phyloP scores from a whole-genome alignment of 2,329 filamentous ascomycete genomes.

The Phoma sp. region DNA sequence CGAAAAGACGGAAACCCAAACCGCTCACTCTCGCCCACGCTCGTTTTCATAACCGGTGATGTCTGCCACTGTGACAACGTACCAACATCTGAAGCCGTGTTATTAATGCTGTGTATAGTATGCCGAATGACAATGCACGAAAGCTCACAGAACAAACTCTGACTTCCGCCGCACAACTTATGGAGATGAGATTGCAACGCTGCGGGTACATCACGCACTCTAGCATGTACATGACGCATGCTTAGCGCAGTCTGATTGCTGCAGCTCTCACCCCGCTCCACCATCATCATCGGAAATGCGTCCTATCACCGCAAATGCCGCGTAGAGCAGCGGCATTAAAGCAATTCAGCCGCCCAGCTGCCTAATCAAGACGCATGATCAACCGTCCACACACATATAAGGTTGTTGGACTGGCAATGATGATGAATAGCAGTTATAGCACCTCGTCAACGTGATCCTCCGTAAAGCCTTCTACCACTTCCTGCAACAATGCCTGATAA shows the following conservation, averaged over 20 bases:
- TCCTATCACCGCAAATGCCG: constrained; percentile 44
- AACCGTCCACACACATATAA: constrained; percentile 16
- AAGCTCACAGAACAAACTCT: not conserved
- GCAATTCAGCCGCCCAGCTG: constrained; percentile 29
- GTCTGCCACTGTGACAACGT: not conserved
- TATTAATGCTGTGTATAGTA: not conserved
- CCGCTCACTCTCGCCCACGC: not conserved
- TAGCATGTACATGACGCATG: constrained; percentile 22
- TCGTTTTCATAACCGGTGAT: not conserved
- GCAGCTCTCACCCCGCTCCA: constrained; percentile 27
- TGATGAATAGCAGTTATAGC: not conserved
- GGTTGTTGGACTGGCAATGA: not conserved
- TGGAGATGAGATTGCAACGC: not conserved
- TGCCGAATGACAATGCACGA: not conserved
- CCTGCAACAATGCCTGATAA: constrained; percentile 38
- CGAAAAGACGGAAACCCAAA: constrained; percentile 33
- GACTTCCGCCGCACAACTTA: not conserved
- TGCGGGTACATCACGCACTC: not conserved
- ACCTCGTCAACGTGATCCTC: not conserved
- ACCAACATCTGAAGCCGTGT: not conserved
- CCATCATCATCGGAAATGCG: constrained; percentile 25
- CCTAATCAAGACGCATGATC: constrained; percentile 29
- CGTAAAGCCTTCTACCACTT: not conserved
- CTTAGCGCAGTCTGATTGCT: constrained; percentile 13
- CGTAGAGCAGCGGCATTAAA: constrained; percentile 17